Evolutionary conservation across 1,284 basidiomycete species (phyloP).

Genomic region (Irpex sp.): DNA sequence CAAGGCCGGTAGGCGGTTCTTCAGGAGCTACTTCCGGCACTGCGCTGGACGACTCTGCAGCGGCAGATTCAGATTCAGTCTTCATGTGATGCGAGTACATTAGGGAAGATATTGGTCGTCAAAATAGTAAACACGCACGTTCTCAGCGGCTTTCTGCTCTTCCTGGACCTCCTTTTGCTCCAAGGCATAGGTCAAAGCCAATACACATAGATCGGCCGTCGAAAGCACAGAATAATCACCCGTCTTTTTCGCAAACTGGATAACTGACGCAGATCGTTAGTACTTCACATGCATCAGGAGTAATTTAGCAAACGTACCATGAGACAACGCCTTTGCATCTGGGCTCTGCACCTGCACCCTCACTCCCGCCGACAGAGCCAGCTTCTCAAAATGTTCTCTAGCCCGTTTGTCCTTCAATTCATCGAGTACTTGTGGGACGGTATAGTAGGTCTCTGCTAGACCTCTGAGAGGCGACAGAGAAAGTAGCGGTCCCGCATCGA

Average conservation of each 20-base stretch:
- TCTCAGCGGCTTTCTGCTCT: constrained; percentile 5
- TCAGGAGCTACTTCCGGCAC: not conserved
- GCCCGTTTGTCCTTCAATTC: constrained; percentile 87
- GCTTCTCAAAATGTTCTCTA: constrained; percentile 77
- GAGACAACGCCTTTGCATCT: constrained; percentile 64
- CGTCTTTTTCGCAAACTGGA: constrained; percentile 90
- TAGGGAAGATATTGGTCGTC: not conserved
- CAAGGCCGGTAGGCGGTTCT: not conserved
- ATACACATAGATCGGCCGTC: constrained; percentile 84
- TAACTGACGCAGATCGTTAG: constrained; percentile 47
- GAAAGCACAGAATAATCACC: constrained; percentile 96
- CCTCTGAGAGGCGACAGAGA: constrained; percentile 82
- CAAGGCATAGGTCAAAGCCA: constrained; percentile 85
- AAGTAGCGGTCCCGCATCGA: constrained; percentile 89
- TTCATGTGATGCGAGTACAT: not conserved
- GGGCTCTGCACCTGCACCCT: constrained; percentile 72
- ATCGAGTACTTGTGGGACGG: constrained; percentile 83
- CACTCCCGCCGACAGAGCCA: constrained; percentile 71
- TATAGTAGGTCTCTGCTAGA: constrained; percentile 77
- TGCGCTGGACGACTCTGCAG: not conserved
- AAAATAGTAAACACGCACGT: constrained; percentile 1
- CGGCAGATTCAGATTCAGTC: not conserved
- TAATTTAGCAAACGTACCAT: constrained; percentile 50
- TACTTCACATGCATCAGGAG: not conserved
- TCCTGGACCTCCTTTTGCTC: constrained; percentile 45